phyloP scores from a whole-genome alignment of 176 grass and related monocot species.

The Cenchrus americanus region DNA sequence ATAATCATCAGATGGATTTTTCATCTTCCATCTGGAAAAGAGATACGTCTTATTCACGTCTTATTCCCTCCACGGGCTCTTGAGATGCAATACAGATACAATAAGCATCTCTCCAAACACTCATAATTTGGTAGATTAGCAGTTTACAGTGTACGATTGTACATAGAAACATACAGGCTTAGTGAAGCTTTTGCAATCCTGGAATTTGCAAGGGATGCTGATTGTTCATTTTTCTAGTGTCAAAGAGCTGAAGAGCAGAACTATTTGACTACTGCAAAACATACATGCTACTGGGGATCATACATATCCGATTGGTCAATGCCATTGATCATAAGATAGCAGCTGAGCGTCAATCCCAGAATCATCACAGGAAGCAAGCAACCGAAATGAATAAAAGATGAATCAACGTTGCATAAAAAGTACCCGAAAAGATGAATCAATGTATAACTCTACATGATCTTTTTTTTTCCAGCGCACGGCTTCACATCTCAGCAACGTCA shows the following conservation, averaged over 20 bases:
- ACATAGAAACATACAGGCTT: neutral
- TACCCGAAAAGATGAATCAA: neutral
- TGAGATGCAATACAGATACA: conserved; percentile 9
- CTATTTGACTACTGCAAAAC: neutral
- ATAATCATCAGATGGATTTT: conserved; percentile 19
- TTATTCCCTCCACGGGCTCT: neutral
- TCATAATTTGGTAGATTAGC: conserved; percentile 19
- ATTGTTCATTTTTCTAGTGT: neutral
- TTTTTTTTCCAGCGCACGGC: neutral
- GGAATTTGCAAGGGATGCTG: neutral
- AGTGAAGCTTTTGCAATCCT: neutral
- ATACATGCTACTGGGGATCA: neutral
- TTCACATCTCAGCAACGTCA: neutral
- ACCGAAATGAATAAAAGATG: neutral
- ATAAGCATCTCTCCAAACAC: neutral
- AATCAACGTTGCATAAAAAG: neutral
- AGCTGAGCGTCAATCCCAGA: neutral
- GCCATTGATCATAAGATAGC: neutral
- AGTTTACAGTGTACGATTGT: neutral
- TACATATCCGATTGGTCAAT: neutral
- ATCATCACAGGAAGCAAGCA: neutral
- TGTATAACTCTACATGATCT: neutral
- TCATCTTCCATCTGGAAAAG: neutral
- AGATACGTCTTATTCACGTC: neutral
- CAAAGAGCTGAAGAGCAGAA: neutral